A percentile compares a stretch with the other conserved stretches of the same genome.
These are phyloP conservation scores for Cyberlindnera samutprakarnensis DNA, from an alignment of 805 yeast species.

Conservation along the genomic window DNA sequence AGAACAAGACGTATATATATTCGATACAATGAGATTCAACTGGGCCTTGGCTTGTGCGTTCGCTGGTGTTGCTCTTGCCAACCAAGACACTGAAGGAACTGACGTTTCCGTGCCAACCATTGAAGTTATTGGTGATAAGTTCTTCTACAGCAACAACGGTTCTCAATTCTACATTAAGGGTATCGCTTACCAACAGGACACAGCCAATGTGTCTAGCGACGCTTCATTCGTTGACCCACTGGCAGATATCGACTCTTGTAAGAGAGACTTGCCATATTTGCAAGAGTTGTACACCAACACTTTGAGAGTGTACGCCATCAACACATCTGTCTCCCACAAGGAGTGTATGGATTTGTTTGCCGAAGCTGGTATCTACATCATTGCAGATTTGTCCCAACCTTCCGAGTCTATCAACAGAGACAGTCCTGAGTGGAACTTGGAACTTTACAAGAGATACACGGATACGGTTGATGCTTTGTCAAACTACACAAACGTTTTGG, in stretches of 20 bases:
- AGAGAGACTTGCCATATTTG: constrained; percentile 66
- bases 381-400: constrained; percentile 80
- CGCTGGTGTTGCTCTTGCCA: constrained; percentile 7
- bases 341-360: constrained; percentile 60
- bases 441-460: constrained; percentile 64
- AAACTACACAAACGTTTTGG: constrained; percentile 67
- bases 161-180: constrained; percentile 73
- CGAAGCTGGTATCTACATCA: constrained; percentile 78
- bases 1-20: no score
- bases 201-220: constrained; percentile 33
- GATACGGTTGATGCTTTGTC: constrained; percentile 66
- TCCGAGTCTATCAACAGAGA: constrained; percentile 60
- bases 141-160: constrained; percentile 61
- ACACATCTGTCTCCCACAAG: constrained; percentile 58
- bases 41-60: neutral
- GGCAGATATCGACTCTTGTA: constrained; percentile 52
- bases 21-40: no score
- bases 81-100: constrained; percentile 16
- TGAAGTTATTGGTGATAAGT: constrained; percentile 58
- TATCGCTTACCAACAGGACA: constrained; percentile 65
- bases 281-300: constrained; percentile 55
- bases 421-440: constrained; percentile 63
- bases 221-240: constrained; percentile 52
- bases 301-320: constrained; percentile 71
- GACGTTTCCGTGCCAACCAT: constrained; percentile 37